Evolutionary conservation across 2,329 filamentous ascomycete species (phyloP).

Genomic region (Aspergillus fijiensis): DNA sequence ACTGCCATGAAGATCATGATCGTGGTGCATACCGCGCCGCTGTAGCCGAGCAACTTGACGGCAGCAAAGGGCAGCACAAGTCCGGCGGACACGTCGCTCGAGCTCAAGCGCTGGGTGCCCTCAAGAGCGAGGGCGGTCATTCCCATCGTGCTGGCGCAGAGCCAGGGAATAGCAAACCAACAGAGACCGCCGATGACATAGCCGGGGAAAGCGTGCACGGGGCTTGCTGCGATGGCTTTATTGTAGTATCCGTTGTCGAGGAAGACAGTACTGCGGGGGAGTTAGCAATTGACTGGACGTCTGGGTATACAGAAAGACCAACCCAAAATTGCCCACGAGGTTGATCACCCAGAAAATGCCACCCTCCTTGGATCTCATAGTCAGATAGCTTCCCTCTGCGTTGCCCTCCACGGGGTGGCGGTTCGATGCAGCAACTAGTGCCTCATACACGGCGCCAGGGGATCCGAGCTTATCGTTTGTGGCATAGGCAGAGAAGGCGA

Average conservation of each 20-base stretch:
- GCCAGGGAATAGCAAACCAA: conserved; percentile 93
- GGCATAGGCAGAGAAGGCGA: conserved; percentile 78
- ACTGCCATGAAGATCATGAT: conserved; percentile 89
- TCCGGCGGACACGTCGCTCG: conserved; percentile 75
- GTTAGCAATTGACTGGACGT: conserved; percentile 7
- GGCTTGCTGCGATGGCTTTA: conserved; percentile 86
- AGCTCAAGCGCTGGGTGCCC: conserved; percentile 68
- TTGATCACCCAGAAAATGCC: conserved; percentile 92
- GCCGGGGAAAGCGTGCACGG: conserved; percentile 80
- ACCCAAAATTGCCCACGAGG: conserved; percentile 61
- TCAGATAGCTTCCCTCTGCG: conserved; percentile 76
- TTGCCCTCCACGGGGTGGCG: conserved; percentile 78
- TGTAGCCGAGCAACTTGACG: conserved; percentile 76
- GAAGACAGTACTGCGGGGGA: conserved; percentile 65
- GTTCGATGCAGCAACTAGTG: conserved; percentile 66
- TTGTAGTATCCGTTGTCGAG: conserved; percentile 87
- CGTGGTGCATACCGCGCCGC: conserved; percentile 74
- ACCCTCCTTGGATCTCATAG: conserved; percentile 78
- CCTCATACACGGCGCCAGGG: conserved; percentile 74
- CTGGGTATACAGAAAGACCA: conserved; percentile 1
- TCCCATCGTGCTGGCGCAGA: conserved; percentile 85
- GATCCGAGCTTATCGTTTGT: conserved; percentile 71
- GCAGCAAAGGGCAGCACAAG: conserved; percentile 83
- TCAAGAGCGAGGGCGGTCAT: conserved; percentile 79
- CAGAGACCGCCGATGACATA: conserved; percentile 83